Evolutionary conservation across 1,284 basidiomycete species (phyloP), one percentile per base, ranked within the genome.

Genomic region (Singerocomus inundabilis): DNA sequence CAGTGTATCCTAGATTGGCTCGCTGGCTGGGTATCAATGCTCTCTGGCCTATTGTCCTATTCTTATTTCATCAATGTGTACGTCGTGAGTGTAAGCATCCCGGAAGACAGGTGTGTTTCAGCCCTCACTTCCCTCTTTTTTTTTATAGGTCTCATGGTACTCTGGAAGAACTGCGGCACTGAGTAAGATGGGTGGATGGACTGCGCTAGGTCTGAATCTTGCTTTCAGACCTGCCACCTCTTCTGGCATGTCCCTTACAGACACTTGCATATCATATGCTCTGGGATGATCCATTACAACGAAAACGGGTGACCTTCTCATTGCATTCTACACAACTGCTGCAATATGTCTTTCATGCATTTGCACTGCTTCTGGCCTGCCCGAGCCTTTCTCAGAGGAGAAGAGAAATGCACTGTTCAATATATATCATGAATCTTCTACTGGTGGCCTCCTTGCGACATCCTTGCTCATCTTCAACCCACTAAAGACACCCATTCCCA

Each of bases 231-330:
- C 25, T 30, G 26, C 26, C 28, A 1, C 12, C n/a, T 21, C 10
- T 29, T 26, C 56, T 52, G 8, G 49, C 33, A 30, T 7, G 28
- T 44, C 13, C 34, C 21, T 28, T 37, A 0, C 44, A 70, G 70
- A 65, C 32, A 48, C 46, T 6, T 59, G 54, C 9, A 30, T 69
- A 25, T 61, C 70, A 11, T 61, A 57, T 41, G 42, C 51, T 28
- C 35, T 67, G 0, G 70, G 69, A 44, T 70, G 69, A 11, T 38
- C 56, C 5, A 34, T 70, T 18, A 70, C 70, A 2, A 61, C 61
- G 6, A 28, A 51, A 25, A 63, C 66, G 4, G 51, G 59, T 12
- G 47, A 62, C 24, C 54, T 61, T 13, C 26, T 60, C 0, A 53
- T 61, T 0, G 70, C 71, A 10, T 71, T 57, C 42, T 58, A 56